These are phyloP conservation scores for Neofusicoccum cordaticola DNA, from an alignment of 2,329 filamentous ascomycete genomes.

Conservation along the genomic window DNA sequence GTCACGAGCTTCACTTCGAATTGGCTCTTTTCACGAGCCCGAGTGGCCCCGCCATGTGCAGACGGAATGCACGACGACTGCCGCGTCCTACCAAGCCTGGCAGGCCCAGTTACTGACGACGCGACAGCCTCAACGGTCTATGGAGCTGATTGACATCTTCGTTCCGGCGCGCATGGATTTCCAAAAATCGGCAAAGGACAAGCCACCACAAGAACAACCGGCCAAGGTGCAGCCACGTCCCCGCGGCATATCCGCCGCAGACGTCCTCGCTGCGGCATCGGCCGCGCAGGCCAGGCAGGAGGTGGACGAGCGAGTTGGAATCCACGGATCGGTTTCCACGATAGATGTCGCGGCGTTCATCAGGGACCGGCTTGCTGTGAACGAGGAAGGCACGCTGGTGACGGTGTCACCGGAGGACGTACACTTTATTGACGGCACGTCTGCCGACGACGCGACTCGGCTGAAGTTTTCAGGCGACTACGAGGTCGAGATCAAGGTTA, in stretches of 20 bases:
- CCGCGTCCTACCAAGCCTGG: too few species aligned
- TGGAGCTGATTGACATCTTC: slow-evolving; percentile 48
- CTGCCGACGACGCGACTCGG: slow-evolving; percentile 29
- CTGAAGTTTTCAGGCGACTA: slow-evolving; percentile 55
- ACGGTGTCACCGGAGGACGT: slow-evolving; percentile 51
- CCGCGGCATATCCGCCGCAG: slow-evolving; percentile 24
- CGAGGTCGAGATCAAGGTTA: slow-evolving; percentile 50
- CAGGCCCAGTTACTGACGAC: neutral
- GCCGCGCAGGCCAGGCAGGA: slow-evolving; percentile 22
- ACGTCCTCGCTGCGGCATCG: slow-evolving; percentile 35
- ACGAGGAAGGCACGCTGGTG: slow-evolving; percentile 52
- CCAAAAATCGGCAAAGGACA: slow-evolving; percentile 36
- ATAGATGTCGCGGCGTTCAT: slow-evolving; percentile 51
- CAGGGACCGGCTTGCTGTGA: slow-evolving; percentile 47
- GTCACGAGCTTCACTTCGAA: too few species aligned
- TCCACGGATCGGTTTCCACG: slow-evolving; percentile 56
- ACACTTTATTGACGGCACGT: slow-evolving; percentile 42
- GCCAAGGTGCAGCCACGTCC: neutral
- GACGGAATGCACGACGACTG: too few species aligned
- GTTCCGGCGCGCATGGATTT: slow-evolving; percentile 49
- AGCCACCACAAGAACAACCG: slow-evolving; percentile 20
- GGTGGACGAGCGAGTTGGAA: slow-evolving; percentile 30
- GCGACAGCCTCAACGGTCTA: slow-evolving; percentile 41
- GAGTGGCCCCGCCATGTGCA: too few species aligned
- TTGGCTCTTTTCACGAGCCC: too few species aligned